Base-by-base conservation (phyloP, 345 rosid species). In the Moricandia moricandioides region DNA sequence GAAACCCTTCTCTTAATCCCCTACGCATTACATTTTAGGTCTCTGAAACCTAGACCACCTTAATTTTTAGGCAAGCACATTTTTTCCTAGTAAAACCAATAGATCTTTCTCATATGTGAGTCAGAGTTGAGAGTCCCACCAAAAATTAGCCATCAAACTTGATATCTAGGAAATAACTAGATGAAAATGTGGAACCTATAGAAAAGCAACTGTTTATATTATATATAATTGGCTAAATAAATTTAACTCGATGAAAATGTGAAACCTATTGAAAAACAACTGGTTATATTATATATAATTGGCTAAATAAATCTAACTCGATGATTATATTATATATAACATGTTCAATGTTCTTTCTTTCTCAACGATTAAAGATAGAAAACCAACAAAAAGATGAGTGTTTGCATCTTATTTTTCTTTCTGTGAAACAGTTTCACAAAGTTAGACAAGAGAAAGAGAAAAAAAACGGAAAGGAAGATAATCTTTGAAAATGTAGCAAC, bases 401-500 rank as follows among this genome's bases (percentile, higher is more conserved):
- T 52, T 61, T 73, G 78, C 62, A 68, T 61, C 74, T 78, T 78
- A 67, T 78, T 78, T 60, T 67, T 4, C 24, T 78, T 52, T 52
- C 3, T 24, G 70, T 21, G 64, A 62, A 66, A 65, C 30, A 30
- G 37, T 3, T 21, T 39, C 63, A 49, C 55, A 52, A 58, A 55
- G 76, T 65, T 77, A 64, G 63, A 17, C 24, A 57, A 43, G 72
- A 60, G 11, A 5, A 62, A 45, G 14, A 47, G 14, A 47, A 47
- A n/a, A 34, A 24, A 47, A 47, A 47, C 52, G 52, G 8, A 47
- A 14, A 17, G 4, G 3, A 7, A 52, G 65, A 78, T 69, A 78
- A 67, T 72, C 49, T 71, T 29, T 72, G 78, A 62, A 26, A 79
- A 57, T 67, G 78, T 69, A 69, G 74, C 65, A 62, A 78, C 71